Evolutionary conservation across 768 basidiomycete species (phyloP), one percentile per base, ranked within the genome.

Genomic region (Podaxis rugospora): DNA sequence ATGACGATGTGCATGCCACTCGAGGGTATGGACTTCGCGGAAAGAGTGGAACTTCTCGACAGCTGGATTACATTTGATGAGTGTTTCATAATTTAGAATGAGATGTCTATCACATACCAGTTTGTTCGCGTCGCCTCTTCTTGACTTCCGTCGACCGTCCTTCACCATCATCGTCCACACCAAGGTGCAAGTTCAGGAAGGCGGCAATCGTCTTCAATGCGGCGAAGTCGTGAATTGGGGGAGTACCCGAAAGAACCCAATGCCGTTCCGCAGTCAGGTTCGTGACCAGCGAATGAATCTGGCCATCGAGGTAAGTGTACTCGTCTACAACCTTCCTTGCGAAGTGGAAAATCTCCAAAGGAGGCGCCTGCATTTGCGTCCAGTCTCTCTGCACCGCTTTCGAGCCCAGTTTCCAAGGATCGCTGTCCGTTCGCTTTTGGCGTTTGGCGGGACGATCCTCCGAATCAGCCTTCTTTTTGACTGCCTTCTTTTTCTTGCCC

Each of bases 191-290:
- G 67, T 88, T 84, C 59, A 98, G 77, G 73, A 95, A 92, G 0
- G 89, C 88, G 2, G 92, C 89, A 58, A 96, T 96, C 2, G 91
- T 93, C 75, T 96, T 94, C 65, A 98, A 75, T 2, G 93, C 87
- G 1, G 85, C 88, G 70, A 98, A 97, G 71, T 95, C 92, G 60
- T 90, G 88, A 57, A 93, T 88, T 0, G 95, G 95, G 6, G 95
- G 95, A 23, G 95, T 98, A 11, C 95, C 95, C 2, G 95, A 98
- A n/a, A 98, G 80, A 5, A 98, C 92, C 95, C 95, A 98, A 58
- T 88, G 89, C 47, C 92, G 82, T 53, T 89, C 86, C 0, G 92
- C 88, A 10, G 85, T 84, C 21, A 95, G 74, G 51, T 82, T 83
- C 2, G 91, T 92, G 39, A 96, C 82, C 66, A 94, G 79, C 2